Conservation (phyloP, 805 yeast species). For the Pichia cabralensis region DNA sequence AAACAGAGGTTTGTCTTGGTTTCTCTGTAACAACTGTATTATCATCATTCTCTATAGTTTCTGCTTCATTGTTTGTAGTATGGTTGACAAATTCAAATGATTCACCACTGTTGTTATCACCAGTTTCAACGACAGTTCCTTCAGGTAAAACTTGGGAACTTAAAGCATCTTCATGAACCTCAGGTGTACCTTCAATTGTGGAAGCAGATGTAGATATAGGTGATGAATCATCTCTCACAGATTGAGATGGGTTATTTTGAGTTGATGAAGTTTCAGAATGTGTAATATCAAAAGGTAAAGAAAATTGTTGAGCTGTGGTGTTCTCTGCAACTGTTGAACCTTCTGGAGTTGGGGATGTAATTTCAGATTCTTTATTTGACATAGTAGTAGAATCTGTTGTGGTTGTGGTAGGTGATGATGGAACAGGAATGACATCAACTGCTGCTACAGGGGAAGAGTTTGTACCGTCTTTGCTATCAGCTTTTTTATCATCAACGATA, state of each 20-base stretch:
- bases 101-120: constrained; percentile 25
- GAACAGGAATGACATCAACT: constrained; percentile 3
- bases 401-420: constrained; percentile 13
- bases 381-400: constrained; percentile 14
- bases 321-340: constrained; percentile 10
- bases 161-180: too few species aligned
- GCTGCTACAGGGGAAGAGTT: constrained; percentile 2
- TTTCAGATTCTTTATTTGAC: constrained; percentile 7
- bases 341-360: constrained; percentile 36
- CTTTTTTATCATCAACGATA: too few species aligned
- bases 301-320: constrained; percentile 16
- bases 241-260: constrained; percentile 83
- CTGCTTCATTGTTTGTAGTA: not conserved
- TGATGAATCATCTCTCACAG: constrained; percentile 68
- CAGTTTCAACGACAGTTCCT: constrained; percentile 16
- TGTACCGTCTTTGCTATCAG: constrained; percentile 14
- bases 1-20: not conserved
- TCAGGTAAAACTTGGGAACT: constrained; percentile 24
- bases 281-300: constrained; percentile 45
- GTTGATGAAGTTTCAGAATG: constrained; percentile 84
- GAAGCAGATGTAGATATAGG: constrained; percentile 28
- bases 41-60: not conserved
- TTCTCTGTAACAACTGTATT: not conserved
- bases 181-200: constrained; percentile 23
- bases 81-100: constrained; percentile 47